phyloP scores from a whole-genome alignment of 1,139 yeast genomes.

The Candida sp. region DNA sequence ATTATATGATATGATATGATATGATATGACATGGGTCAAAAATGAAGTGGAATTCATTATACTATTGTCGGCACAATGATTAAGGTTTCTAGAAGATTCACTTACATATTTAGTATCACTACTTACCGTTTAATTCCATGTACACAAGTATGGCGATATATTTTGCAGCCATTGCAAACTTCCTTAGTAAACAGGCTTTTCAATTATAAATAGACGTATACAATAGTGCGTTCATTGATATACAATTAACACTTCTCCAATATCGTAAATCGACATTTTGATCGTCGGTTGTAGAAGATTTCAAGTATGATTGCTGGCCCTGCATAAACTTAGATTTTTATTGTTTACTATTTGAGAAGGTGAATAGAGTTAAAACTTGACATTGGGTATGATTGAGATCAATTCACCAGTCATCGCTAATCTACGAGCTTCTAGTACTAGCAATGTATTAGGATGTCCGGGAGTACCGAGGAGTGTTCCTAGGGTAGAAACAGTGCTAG shows the following conservation, averaged over 20 bases:
- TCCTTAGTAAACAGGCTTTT: background rate
- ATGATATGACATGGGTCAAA: too few species aligned
- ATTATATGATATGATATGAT: too few species aligned
- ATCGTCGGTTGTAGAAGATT: background rate
- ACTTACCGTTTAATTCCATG: too few species aligned
- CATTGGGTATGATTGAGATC: constrained; percentile 5
- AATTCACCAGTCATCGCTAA: constrained; percentile 26
- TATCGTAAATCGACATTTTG: too few species aligned
- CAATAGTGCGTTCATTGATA: background rate
- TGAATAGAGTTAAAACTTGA: constrained; percentile 10
- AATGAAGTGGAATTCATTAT: too few species aligned
- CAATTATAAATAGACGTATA: too few species aligned
- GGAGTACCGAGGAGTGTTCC: constrained; percentile 61
- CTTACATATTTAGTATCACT: too few species aligned
- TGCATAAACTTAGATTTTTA: background rate
- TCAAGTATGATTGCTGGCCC: background rate
- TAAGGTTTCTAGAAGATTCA: too few species aligned
- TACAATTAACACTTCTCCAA: background rate
- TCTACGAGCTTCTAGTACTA: constrained; percentile 44
- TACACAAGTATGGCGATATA: too few species aligned
- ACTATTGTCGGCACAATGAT: too few species aligned
- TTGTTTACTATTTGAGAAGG: background rate
- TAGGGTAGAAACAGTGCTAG: constrained; percentile 41
- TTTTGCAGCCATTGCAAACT: background rate
- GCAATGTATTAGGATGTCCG: constrained; percentile 58